A percentile compares a stretch with the other conserved stretches of the same genome.
Conservation (phyloP, 179 eudicot genomes). For the Actinidia chinensis region DNA sequence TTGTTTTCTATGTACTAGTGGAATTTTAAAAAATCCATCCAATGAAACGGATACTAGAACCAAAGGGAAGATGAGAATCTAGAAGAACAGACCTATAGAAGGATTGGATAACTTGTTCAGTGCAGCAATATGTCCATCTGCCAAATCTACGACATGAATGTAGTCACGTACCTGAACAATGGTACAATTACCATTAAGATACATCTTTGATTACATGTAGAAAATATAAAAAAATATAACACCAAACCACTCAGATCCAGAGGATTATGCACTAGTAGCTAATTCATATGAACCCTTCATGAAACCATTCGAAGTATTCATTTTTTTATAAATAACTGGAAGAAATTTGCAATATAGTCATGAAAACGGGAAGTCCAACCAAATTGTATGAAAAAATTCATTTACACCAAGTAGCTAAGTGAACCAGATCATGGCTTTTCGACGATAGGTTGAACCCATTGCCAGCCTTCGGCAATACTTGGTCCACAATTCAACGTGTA, state of each 20-base stretch:
- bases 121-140: slow-evolving; percentile 95
- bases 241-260: neutral
- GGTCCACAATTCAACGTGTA: no score
- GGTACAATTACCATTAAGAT: neutral
- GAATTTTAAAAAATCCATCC: neutral
- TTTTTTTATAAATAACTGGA: no score
- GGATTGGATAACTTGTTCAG: slow-evolving; percentile 64
- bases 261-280: neutral
- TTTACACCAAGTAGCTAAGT: no score
- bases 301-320: no score
- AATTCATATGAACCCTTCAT: no score
- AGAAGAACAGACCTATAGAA: slow-evolving; percentile 49
- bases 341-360: no score
- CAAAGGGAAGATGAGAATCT: neutral
- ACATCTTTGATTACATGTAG: neutral
- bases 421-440: no score
- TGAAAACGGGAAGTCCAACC: no score
- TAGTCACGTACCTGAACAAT: slow-evolving; percentile 81
- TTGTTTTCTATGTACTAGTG: neutral
- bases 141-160: slow-evolving; percentile 93
- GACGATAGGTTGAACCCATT: no score
- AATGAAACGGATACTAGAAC: neutral
- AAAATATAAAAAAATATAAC: neutral
- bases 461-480: no score
- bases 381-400: no score